These are phyloP conservation scores for Neurospora sp. DNA, from an alignment of 495 filamentous ascomycete species.

Conservation along the genomic window DNA sequence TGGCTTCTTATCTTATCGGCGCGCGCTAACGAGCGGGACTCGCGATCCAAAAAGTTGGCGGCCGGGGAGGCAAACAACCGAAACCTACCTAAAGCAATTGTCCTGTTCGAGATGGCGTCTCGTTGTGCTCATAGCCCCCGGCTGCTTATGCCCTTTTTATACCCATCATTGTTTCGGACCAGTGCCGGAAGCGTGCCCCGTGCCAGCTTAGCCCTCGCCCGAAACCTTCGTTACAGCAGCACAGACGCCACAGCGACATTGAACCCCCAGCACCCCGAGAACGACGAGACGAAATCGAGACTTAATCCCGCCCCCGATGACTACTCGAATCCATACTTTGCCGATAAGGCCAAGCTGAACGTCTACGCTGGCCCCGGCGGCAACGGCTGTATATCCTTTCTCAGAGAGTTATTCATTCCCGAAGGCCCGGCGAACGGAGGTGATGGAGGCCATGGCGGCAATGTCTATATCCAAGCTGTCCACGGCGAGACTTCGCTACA, in stretches of 20 bases:
- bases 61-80: neutral
- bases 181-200: conserved; percentile 20
- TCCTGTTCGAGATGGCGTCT: neutral
- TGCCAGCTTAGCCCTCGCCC: conserved; percentile 12
- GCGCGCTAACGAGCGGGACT: neutral
- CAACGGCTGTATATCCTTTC: conserved; percentile 85
- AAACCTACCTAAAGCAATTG: neutral
- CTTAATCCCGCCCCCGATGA: conserved; percentile 72
- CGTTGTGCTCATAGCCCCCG: conserved; percentile 27
- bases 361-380: conserved; percentile 72
- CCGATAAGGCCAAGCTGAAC: conserved; percentile 71
- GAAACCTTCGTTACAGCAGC: conserved; percentile 14
- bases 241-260: conserved; percentile 18
- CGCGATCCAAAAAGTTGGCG: conserved; percentile 6
- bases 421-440: conserved; percentile 95
- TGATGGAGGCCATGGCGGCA: conserved; percentile 85
- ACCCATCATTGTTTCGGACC: conserved; percentile 43
- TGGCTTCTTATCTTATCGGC: conserved; percentile 11
- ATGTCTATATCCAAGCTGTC: conserved; percentile 88
- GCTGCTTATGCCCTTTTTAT: conserved; percentile 55
- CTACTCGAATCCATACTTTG: conserved; percentile 71
- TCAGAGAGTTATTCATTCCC: conserved; percentile 77
- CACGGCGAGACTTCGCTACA: conserved; percentile 84
- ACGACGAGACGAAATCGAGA: conserved; percentile 33
- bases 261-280: conserved; percentile 13